A percentile compares a stretch with the other conserved stretches of the same genome.
Evolutionary conservation across 768 basidiomycete genomes (phyloP).

Genomic region (Hydnomerulius pinastri): DNA sequence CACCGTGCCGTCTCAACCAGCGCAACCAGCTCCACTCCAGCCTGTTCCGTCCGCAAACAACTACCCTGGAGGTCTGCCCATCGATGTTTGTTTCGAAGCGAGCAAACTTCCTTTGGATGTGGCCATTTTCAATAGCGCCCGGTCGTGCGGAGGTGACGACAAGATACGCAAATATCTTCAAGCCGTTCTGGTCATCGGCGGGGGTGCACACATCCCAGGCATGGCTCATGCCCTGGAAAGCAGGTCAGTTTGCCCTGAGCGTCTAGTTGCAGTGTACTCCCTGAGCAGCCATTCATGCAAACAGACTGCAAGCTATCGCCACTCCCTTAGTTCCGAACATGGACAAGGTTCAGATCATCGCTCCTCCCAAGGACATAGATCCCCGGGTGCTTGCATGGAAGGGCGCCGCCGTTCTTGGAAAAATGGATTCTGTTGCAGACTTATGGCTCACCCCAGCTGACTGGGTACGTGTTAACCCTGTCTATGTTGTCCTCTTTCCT

Average conservation of each 20-base stretch:
- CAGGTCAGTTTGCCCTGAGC: conserved; percentile 48
- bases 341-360: conserved; percentile 89
- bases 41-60: conserved; percentile 29
- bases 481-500: not conserved
- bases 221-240: conserved; percentile 87
- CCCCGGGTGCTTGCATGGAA: conserved; percentile 93
- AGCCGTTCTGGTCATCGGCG: conserved; percentile 86
- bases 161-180: conserved; percentile 88
- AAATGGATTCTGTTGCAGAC: conserved; percentile 88
- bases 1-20: conserved; percentile 28
- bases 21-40: conserved; percentile 13
- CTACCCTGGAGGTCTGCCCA: conserved; percentile 48
- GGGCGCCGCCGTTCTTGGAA: conserved; percentile 86
- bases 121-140: conserved; percentile 88
- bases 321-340: conserved; percentile 81
- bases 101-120: conserved; percentile 90
- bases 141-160: conserved; percentile 87
- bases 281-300: conserved; percentile 9
- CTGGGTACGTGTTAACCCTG: conserved; percentile 60
- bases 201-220: conserved; percentile 76
- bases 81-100: conserved; percentile 84
- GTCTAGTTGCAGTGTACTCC: not conserved
- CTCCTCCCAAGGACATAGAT: conserved; percentile 93
- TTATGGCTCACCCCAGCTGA: conserved; percentile 87
- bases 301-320: conserved; percentile 78